Conservation (phyloP, 768 basidiomycete genomes). For the Russula emetica region DNA sequence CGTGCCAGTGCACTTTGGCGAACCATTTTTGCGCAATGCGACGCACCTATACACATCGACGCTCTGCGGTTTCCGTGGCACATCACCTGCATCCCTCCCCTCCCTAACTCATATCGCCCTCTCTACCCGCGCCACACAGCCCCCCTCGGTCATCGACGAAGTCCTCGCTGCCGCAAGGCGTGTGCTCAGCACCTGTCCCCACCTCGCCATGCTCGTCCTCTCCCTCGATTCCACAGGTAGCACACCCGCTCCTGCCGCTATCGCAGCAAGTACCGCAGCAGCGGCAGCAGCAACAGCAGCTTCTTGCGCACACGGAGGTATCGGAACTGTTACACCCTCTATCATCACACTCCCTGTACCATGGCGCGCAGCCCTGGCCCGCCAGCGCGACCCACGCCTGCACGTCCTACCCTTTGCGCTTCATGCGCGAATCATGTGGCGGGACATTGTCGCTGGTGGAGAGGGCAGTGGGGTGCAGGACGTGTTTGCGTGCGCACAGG, state of each 20-base stretch:
- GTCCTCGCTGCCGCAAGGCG: not conserved
- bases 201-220: conserved; percentile 26
- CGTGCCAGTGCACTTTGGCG: conserved; percentile 23
- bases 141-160: conserved; percentile 5
- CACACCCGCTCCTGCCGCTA: no score
- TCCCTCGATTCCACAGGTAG: conserved; percentile 7
- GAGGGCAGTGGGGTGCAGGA: conserved; percentile 3
- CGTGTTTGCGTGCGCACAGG: conserved; percentile 21
- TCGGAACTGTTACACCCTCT: not conserved
- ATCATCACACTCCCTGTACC: conserved; percentile 1
- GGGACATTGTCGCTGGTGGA: not conserved
- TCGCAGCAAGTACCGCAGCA: not conserved
- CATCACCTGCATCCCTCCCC: conserved; percentile 18
- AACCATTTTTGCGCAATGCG: conserved; percentile 20
- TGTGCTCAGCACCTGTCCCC: conserved; percentile 15
- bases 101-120: conserved; percentile 25
- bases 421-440: conserved; percentile 26
- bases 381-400: conserved; percentile 23
- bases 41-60: conserved; percentile 27
- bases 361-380: conserved; percentile 6
- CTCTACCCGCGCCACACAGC: conserved; percentile 23
- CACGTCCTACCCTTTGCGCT: conserved; percentile 24
- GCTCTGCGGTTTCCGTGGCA: conserved; percentile 24
- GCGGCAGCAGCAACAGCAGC: not conserved
- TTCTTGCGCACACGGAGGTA: not conserved